A percentile compares a stretch with the other conserved stretches of the same genome.
Conservation (phyloP, 2,329 filamentous ascomycete species). For the Ascochyta fabae region DNA sequence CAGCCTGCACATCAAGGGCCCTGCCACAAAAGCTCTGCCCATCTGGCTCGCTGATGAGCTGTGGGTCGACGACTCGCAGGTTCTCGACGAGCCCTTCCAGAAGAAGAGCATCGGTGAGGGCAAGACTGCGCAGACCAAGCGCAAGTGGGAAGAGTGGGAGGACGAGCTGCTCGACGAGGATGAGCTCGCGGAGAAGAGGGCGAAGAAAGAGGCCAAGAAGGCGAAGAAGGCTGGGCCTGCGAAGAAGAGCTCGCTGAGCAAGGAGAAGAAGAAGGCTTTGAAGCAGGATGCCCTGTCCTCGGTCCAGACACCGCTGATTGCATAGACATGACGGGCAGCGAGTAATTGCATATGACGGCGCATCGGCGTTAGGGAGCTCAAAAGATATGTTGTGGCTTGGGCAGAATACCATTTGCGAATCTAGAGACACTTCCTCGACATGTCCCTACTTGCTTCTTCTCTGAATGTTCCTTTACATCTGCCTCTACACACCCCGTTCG, state of each 20-base stretch:
- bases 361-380: slow-evolving; percentile 29
- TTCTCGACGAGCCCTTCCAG: slow-evolving; percentile 62
- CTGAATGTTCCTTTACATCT: background rate
- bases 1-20: slow-evolving; percentile 87
- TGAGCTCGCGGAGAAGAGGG: slow-evolving; percentile 43
- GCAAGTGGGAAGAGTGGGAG: slow-evolving; percentile 49
- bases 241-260: slow-evolving; percentile 46
- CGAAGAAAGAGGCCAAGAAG: slow-evolving; percentile 60
- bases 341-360: slow-evolving; percentile 26
- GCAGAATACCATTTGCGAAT: slow-evolving; percentile 27
- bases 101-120: slow-evolving; percentile 34
- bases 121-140: slow-evolving; percentile 43
- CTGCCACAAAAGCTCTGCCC: slow-evolving; percentile 86
- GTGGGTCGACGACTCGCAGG: slow-evolving; percentile 79
- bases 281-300: slow-evolving; percentile 57
- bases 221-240: slow-evolving; percentile 42
- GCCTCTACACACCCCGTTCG: background rate
- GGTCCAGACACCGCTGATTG: slow-evolving; percentile 47
- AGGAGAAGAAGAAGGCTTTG: slow-evolving; percentile 57
- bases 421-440: slow-evolving; percentile 5
- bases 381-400: slow-evolving; percentile 25
- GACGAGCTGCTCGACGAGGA: slow-evolving; percentile 47
- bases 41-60: slow-evolving; percentile 93
- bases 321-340: slow-evolving; percentile 16
- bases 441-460: background rate